A percentile compares a stretch with the other conserved stretches of the same genome.
phyloP scores from a whole-genome alignment of 164 flowering plant genomes.

The Magnolia officinalis region DNA sequence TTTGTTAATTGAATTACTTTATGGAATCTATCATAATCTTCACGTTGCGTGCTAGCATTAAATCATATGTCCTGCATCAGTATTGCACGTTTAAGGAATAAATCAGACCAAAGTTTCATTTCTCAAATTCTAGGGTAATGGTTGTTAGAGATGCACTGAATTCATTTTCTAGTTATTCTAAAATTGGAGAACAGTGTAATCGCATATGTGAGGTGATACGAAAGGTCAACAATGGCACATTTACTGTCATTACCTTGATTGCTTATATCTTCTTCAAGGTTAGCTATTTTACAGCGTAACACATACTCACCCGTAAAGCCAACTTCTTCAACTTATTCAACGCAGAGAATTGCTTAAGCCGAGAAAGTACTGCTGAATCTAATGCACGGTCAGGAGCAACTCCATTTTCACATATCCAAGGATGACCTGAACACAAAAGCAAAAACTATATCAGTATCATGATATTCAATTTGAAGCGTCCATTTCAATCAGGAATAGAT shows the following conservation, averaged over 20 bases:
- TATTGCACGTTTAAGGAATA: too few relatives aligned
- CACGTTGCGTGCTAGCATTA: too few relatives aligned
- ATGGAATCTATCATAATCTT: too few relatives aligned
- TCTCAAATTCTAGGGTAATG: too few relatives aligned
- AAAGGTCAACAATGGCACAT: not conserved
- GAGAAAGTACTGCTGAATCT: constrained; percentile 96
- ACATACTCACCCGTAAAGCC: constrained; percentile 85
- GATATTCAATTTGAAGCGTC: not conserved
- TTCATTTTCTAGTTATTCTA: too few relatives aligned
- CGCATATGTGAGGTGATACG: not conserved
- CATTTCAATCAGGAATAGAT: not conserved
- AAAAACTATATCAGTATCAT: not conserved
- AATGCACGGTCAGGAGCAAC: constrained; percentile 96
- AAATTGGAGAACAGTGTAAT: not conserved
- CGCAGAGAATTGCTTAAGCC: constrained; percentile 95
- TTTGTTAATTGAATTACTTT: too few relatives aligned
- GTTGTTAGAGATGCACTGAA: too few relatives aligned
- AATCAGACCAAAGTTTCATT: too few relatives aligned
- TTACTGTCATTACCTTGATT: not conserved
- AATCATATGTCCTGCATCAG: too few relatives aligned
- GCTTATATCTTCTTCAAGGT: not conserved
- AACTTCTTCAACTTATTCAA: constrained; percentile 99
- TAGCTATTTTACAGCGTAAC: not conserved
- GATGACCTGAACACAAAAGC: constrained; percentile 63
- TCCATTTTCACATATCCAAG: constrained; percentile 98